Evolutionary conservation across 495 filamentous ascomycete species (phyloP).

Genomic region (Recurvomyces mirabilis): DNA sequence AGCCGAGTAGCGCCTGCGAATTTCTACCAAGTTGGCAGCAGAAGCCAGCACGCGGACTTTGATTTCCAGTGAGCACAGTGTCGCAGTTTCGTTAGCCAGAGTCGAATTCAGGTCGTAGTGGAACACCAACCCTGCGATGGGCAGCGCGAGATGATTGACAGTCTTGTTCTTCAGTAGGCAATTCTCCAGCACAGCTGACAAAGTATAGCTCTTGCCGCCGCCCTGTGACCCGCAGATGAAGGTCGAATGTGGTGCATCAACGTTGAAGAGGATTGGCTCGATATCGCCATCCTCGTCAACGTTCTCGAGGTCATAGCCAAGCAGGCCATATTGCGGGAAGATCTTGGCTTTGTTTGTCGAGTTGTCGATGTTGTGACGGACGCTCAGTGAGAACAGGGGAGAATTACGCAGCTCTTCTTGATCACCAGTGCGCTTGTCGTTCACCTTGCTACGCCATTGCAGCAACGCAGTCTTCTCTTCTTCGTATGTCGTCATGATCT

Average conservation of each 20-base stretch:
- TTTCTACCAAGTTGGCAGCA: slow-evolving; percentile 43
- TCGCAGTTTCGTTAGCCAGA: slow-evolving; percentile 58
- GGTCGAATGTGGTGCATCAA: slow-evolving; percentile 51
- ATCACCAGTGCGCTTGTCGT: too few relatives aligned
- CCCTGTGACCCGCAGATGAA: slow-evolving; percentile 74
- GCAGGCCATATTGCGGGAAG: slow-evolving; percentile 16
- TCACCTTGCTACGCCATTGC: too few relatives aligned
- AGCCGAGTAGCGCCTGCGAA: slow-evolving; percentile 30
- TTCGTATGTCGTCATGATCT: too few relatives aligned
- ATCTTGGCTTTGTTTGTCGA: too few relatives aligned
- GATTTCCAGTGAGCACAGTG: slow-evolving; percentile 44
- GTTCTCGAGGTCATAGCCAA: slow-evolving; percentile 6
- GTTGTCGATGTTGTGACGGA: too few relatives aligned
- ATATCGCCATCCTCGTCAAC: not conserved
- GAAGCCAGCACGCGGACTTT: slow-evolving; percentile 53
- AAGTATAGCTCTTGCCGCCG: slow-evolving; percentile 63
- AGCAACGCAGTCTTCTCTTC: too few relatives aligned
- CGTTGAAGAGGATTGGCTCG: slow-evolving; percentile 48
- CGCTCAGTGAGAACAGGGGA: slow-evolving; percentile 10
- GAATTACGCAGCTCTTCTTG: slow-evolving; percentile 9
- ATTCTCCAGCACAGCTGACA: slow-evolving; percentile 60
- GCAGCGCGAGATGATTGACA: slow-evolving; percentile 34
- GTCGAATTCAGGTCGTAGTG: slow-evolving; percentile 51
- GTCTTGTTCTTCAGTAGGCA: slow-evolving; percentile 37
- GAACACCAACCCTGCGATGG: slow-evolving; percentile 55